Base-by-base conservation (phyloP, 371 early-diverging fungal genomes). In the Actinomucor elegans region DNA sequence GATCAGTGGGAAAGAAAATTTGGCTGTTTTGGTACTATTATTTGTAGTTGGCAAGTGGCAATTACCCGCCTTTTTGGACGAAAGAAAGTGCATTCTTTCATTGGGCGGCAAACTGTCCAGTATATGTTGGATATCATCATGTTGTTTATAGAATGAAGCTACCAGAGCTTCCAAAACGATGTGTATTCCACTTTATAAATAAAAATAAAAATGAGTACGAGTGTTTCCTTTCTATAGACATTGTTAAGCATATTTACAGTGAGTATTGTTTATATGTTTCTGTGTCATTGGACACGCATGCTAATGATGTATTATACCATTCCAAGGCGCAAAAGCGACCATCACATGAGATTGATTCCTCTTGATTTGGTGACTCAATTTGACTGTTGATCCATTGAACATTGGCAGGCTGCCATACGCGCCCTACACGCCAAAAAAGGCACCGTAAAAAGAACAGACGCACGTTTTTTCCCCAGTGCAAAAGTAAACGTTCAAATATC, bases 381-480 rank as follows among this genome's bases (percentile, higher is more conserved):
- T 2, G 44, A 41, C 15, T 48, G 17, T 33, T 49, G 27, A 33
- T 37, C 65, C 65, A 65, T 6, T 33, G 27, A 3, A 65, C 37
- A 48, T 44, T 32, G 8, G 28, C 27, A 5, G 35, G 4, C 0
- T 52, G 31, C 65, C 70, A 67, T 3, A 73, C 54, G 1, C 60
- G 59, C 5, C 70, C 73, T 15, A 83, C 68, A 29, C 77, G 67
- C 79, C 80, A 81, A 18, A 80, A 65, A 17, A 83, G 53, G 27
- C 72, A 71, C n/a, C 79, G 52, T 45, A 81, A 55, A 48, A 68
- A 83, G 51, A 77, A 80, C 10, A 73, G 44, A 1, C 81, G 77
- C 10, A 83, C 80, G 49, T 77, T 75, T 17, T 68, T 61, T n/a
- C 74, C 68, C 84, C 84, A 83, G 37, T 83, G 84, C 9, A 78